Base-by-base conservation (phyloP, 2,329 filamentous ascomycete species). In the Penicillium digitatum region DNA sequence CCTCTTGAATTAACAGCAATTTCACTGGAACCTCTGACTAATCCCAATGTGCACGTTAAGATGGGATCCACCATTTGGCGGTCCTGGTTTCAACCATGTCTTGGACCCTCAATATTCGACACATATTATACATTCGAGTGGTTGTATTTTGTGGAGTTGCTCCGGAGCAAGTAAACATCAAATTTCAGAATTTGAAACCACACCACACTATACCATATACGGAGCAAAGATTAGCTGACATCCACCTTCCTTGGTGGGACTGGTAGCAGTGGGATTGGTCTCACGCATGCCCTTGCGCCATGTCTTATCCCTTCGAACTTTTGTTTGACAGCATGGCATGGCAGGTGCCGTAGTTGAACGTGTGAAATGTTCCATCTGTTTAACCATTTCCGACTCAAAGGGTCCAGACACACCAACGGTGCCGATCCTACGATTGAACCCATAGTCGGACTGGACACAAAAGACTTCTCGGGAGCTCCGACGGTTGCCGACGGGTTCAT, bases 401-500 rank as follows among this genome's bases (percentile, higher is more conserved):
- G 27, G 11, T 0, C 27, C 11, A 8, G 16, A 8, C 16, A 42
- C 14, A 9, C 22, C 11, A 42, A 10, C 14, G 22, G 43, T 26
- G 31, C 6, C 3, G 20, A 18, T 34, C 12, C 31, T 47, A 35
- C 11, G 18, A 14, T 46, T 14, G 39, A 8, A n/a, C n/a, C n/a
- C n/a, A n/a, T n/a, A 32, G 42, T 52, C 32, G 38, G 20, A 18
- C 24, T 29, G 22, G 8, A 9, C 12, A 35, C 37, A 50, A 31
- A n/a, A 22, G 22, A 26, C 12, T 6, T 6, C 6, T 24, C n/a
- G 34, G 24, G 26, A 47, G 14, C 2, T 48, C 51, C 51, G 51
- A 53, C 51, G 51, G 51, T 53, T 22, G 24, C 51, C 51, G 51
- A 40, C 37, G 44, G 44, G 22, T 9, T 48, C 18, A 22, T 20